Evolutionary conservation across 2,329 filamentous ascomycete species (phyloP).

Genomic region (Fusarium domesticum): DNA sequence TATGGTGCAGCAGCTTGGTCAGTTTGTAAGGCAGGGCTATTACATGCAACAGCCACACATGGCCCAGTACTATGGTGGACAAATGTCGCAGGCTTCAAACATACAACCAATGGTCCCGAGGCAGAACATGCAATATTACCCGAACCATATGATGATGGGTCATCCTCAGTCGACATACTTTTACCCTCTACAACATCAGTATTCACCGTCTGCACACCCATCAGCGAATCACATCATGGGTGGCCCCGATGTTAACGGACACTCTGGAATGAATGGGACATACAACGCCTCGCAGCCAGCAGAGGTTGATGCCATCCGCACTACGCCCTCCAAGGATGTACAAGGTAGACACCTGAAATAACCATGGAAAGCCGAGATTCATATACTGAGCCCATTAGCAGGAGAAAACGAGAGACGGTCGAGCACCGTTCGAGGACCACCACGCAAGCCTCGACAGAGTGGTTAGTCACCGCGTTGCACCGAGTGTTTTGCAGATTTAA

Average conservation of each 20-base stretch:
- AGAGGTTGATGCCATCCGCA: conserved; percentile 6
- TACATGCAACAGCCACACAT: conserved; percentile 47
- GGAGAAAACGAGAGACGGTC: conserved; percentile 19
- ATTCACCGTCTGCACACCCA: conserved; percentile 30
- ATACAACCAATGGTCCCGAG: conserved; percentile 35
- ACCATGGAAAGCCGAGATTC: conserved; percentile 18
- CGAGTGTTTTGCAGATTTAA: conserved; percentile 6
- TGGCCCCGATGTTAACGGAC: conserved; percentile 35
- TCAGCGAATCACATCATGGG: conserved; percentile 35
- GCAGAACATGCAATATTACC: conserved; percentile 44
- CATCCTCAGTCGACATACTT: conserved; percentile 45
- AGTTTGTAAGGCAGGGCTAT: conserved; percentile 44
- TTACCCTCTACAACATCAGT: conserved; percentile 41
- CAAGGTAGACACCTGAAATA: conserved; percentile 24
- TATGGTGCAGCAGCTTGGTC: conserved; percentile 40
- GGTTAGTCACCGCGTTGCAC: conserved; percentile 43
- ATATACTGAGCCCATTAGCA: not conserved
- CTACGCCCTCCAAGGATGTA: conserved; percentile 16
- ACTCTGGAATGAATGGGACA: conserved; percentile 24
- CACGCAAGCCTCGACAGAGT: conserved; percentile 52
- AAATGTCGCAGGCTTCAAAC: conserved; percentile 39
- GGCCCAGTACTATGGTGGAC: conserved; percentile 44
- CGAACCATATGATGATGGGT: conserved; percentile 42
- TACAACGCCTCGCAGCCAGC: conserved; percentile 20
- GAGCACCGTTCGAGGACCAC: conserved; percentile 34